phyloP scores from a whole-genome alignment of 2,329 filamentous ascomycete species.

The Penicillium sp. region DNA sequence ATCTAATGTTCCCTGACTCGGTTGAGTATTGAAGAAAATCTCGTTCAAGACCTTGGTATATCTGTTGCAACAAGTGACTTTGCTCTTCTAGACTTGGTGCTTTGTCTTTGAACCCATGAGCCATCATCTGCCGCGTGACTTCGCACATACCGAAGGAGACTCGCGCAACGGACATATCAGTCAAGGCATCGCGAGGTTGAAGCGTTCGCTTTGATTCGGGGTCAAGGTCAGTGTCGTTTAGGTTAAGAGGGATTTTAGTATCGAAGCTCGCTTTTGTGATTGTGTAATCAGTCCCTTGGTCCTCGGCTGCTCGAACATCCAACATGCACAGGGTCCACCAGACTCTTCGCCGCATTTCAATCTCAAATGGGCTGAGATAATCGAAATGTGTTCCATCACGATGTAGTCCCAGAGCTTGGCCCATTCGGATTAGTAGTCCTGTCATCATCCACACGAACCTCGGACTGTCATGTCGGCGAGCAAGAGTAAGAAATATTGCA shows the following conservation, averaged over 20 bases:
- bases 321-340: constrained; percentile 50
- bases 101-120: constrained; percentile 32
- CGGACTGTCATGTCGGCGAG: constrained; percentile 24
- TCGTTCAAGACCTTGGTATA: constrained; percentile 47
- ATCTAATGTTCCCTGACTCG: constrained; percentile 42
- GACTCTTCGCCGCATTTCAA: constrained; percentile 40
- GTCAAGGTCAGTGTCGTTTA: constrained; percentile 51
- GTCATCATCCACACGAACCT: constrained; percentile 29
- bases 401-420: constrained; percentile 21
- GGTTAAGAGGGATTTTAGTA: constrained; percentile 53
- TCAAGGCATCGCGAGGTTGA: constrained; percentile 51
- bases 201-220: constrained; percentile 52
- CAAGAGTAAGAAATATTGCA: constrained; percentile 19
- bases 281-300: constrained; percentile 63
- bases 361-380: constrained; percentile 54
- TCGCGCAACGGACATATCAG: constrained; percentile 52
- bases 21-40: constrained; percentile 46
- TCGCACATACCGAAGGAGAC: constrained; percentile 41
- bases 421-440: constrained; percentile 22
- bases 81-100: constrained; percentile 44
- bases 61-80: constrained; percentile 47
- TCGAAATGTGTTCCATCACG: constrained; percentile 22
- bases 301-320: constrained; percentile 61
- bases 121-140: constrained; percentile 40
- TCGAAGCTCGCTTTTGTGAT: constrained; percentile 61